Conservation (phyloP, 805 yeast genomes). For the Candida koratica region DNA sequence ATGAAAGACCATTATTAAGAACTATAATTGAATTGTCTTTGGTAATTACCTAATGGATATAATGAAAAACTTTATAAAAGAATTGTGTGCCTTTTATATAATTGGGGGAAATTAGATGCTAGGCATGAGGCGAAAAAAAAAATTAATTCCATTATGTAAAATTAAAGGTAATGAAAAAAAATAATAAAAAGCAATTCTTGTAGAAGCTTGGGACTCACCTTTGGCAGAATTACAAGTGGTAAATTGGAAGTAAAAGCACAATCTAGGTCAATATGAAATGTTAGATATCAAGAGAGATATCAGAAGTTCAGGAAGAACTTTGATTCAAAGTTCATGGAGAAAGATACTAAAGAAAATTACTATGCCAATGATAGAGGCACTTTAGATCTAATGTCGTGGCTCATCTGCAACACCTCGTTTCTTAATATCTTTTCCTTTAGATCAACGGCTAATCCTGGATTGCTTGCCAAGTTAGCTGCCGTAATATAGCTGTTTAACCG, state of each 20-base stretch:
- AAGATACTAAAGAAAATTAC: no score
- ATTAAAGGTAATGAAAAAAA: conserved; percentile 1
- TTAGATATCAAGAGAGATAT: no score
- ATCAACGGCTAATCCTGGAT: no score
- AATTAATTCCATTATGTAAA: conserved; percentile 6
- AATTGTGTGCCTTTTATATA: conserved; percentile 3
- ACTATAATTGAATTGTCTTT: not conserved
- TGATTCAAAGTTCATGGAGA: not conserved
- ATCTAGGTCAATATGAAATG: no score
- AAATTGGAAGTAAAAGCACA: no score
- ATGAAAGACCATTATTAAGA: conserved; percentile 2
- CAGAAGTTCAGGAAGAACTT: no score
- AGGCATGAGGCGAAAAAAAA: conserved; percentile 1
- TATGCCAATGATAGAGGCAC: no score
- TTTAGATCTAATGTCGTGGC: not conserved
- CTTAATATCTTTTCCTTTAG: no score
- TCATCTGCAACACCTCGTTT: conserved; percentile 4
- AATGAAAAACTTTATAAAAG: conserved; percentile 1
- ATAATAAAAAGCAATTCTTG: conserved; percentile 3
- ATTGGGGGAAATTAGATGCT: conserved; percentile 2
- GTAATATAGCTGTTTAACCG: not conserved
- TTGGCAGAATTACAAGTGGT: no score
- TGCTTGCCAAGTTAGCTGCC: no score
- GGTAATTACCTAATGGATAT: not conserved
- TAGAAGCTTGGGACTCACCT: not conserved